phyloP scores from a whole-genome alignment of 345 rosid genomes.

The Salix purpurea region DNA sequence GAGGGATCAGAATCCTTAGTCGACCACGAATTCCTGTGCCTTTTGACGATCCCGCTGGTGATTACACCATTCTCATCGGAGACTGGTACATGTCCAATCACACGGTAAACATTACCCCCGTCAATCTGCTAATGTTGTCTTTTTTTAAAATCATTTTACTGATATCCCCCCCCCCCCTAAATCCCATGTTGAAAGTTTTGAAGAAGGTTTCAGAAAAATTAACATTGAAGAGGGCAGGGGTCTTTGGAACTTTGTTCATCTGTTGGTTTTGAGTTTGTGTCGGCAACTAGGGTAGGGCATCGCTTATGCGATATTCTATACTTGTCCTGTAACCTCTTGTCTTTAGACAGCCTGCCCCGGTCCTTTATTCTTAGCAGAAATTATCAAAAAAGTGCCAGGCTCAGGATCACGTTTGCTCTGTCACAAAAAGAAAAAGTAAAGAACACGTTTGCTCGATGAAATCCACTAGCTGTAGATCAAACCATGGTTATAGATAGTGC shows the following conservation, averaged over 20 bases:
- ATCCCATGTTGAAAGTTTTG: no score
- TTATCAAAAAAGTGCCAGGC: neutral
- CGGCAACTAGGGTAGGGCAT: neutral
- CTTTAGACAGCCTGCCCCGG: neutral
- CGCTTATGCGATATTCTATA: neutral
- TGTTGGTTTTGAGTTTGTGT: neutral
- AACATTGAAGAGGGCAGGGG: neutral
- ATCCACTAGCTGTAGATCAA: neutral
- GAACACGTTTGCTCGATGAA: neutral
- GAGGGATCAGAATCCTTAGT: slow-evolving; percentile 73
- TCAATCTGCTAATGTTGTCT: neutral
- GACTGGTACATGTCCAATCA: slow-evolving; percentile 75
- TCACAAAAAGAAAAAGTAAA: neutral
- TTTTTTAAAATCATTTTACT: neutral
- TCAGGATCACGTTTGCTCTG: neutral
- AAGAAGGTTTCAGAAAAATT: no score
- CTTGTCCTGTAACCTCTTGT: neutral
- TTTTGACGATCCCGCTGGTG: slow-evolving; percentile 70
- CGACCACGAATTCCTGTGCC: slow-evolving; percentile 87
- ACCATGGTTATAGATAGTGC: no score
- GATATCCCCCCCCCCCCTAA: no score
- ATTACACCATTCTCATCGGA: slow-evolving; percentile 72
- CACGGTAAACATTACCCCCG: slow-evolving; percentile 33
- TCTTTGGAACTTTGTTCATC: neutral
- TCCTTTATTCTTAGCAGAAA: neutral